These are phyloP conservation scores for Hymenoscyphus occultus DNA, from an alignment of 2,329 filamentous ascomycete genomes.

Conservation along the genomic window DNA sequence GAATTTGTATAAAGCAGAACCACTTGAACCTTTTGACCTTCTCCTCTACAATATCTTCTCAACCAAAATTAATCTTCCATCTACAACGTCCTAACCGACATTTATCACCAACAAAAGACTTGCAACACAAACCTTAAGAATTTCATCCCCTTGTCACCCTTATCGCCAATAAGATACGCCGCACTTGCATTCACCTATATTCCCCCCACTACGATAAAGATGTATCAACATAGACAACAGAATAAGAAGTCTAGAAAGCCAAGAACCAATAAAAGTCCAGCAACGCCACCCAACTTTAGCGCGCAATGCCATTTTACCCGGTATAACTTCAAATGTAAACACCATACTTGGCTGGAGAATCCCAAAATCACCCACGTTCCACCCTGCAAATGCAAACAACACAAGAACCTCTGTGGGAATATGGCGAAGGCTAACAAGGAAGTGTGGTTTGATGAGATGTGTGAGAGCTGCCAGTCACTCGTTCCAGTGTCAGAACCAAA, in stretches of 20 bases:
- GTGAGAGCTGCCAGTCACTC: neutral
- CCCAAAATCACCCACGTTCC: constrained; percentile 17
- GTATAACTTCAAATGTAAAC: constrained; percentile 12
- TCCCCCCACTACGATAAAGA: neutral
- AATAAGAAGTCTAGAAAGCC: constrained; percentile 8
- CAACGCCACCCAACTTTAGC: neutral
- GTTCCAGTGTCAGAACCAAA: neutral
- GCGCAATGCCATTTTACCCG: constrained; percentile 16
- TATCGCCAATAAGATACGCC: neutral
- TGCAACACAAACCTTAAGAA: neutral
- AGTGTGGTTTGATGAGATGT: constrained; percentile 5
- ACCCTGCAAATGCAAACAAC: neutral
- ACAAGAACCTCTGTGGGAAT: constrained; percentile 15
- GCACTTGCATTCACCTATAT: neutral
- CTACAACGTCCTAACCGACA: neutral
- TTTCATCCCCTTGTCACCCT: neutral
- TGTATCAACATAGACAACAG: constrained; percentile 3
- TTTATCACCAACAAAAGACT: neutral
- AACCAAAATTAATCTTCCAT: neutral
- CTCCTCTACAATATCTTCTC: neutral
- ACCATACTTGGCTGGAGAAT: constrained; percentile 14
- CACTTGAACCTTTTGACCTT: neutral
- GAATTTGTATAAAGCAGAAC: neutral
- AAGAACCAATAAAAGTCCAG: neutral
- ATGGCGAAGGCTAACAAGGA: constrained; percentile 14